A percentile compares a stretch with the other conserved stretches of the same genome.
phyloP scores from a whole-genome alignment of 148 eudicot species.

The Heliosperma pusillum region DNA sequence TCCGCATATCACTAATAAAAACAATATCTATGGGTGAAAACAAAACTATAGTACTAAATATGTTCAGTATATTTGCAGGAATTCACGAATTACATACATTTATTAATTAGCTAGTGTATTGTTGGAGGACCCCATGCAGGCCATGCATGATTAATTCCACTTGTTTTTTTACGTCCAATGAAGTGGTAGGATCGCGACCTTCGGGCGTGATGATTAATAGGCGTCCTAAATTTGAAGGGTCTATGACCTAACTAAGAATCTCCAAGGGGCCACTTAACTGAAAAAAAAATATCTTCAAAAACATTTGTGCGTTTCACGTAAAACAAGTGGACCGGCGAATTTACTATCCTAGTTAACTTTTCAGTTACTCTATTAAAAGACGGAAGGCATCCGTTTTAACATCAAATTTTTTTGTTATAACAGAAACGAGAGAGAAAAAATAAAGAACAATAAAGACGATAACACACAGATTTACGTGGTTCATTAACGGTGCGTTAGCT shows the following conservation, averaged over 20 bases:
- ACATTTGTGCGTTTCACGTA: background rate
- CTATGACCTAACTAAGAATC: slow-evolving; percentile 1
- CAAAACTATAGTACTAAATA: background rate
- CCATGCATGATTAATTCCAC: slow-evolving; percentile 6
- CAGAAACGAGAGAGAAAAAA: too few species aligned
- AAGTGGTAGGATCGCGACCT: background rate
- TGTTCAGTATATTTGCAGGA: background rate
- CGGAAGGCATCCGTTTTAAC: too few species aligned
- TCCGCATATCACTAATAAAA: background rate
- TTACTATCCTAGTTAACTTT: too few species aligned
- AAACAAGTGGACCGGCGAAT: too few species aligned
- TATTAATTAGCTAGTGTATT: background rate
- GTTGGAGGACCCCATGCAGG: slow-evolving; percentile 12
- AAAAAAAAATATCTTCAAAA: background rate
- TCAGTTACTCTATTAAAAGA: too few species aligned
- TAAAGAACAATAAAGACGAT: too few species aligned
- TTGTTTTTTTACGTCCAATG: background rate
- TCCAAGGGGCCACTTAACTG: background rate
- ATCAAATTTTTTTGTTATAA: too few species aligned
- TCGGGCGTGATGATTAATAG: background rate
- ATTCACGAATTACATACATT: slow-evolving; percentile 3
- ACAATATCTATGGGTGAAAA: background rate
- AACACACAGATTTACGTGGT: too few species aligned
- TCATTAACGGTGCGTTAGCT: too few species aligned
- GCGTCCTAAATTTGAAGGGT: slow-evolving; percentile 7